Conservation (phyloP, 257 asterid species). For the Coffea canephora region DNA sequence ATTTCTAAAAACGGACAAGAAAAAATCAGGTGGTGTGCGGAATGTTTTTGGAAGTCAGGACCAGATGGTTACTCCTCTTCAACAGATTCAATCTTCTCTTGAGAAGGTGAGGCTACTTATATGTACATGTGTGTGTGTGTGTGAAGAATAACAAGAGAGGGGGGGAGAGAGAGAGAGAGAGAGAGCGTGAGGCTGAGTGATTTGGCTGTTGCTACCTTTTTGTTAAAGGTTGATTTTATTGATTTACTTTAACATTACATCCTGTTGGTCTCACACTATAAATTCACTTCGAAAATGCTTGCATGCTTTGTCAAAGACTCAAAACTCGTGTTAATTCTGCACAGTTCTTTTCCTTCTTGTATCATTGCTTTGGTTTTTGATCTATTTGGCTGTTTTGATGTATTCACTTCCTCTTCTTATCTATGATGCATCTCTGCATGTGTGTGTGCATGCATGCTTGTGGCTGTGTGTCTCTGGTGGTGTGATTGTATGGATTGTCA, state of each 20-base stretch:
- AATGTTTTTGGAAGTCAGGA: constrained; percentile 53
- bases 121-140: too few species aligned
- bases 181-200: background rate
- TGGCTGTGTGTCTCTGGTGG: background rate
- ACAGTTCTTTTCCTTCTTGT: background rate
- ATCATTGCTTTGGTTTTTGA: background rate
- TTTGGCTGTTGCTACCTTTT: background rate
- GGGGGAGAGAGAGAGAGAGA: too few species aligned
- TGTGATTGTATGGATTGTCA: background rate
- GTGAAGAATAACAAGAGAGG: too few species aligned
- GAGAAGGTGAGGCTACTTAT: constrained; percentile 53
- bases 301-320: background rate
- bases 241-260: background rate
- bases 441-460: background rate
- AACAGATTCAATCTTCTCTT: constrained; percentile 68
- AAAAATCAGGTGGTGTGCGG: constrained; percentile 50
- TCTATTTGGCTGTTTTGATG: background rate
- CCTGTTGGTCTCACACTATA: background rate
- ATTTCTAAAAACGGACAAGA: constrained; percentile 81
- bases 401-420: background rate
- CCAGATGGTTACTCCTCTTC: constrained; percentile 68
- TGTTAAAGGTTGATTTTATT: background rate
- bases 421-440: background rate
- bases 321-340: background rate
- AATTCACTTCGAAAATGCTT: background rate